Base-by-base conservation (phyloP, 2,329 filamentous ascomycete genomes). In the Colletotrichum eremochloae region DNA sequence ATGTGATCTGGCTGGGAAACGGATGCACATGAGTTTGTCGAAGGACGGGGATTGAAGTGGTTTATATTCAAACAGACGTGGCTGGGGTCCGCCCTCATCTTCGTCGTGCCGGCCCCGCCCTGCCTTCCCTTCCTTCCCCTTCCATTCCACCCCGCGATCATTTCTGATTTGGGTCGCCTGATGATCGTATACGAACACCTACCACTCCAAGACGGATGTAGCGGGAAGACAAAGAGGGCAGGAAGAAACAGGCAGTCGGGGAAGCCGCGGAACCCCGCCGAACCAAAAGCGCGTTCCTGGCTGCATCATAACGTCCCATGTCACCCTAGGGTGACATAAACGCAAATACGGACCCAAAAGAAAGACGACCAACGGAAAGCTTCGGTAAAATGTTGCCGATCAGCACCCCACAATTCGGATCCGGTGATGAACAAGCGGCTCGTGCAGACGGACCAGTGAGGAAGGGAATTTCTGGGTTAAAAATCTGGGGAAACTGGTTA, bases 401-500 rank as follows among this genome's bases (percentile, higher is more conserved):
- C 64, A 36, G 33, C 68, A 42, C 24, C 40, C 68, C 56, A 71
- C 56, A 50, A 38, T 31, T 57, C 40, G 64, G 50, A 50, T 57
- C 64, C 56, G 50, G 31, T 48, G 52, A 71, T 68, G 48, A 29
- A 18, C 24, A 50, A n/a, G 33, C 18, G 33, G 63, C 53, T 44
- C 46, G 56, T 18, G 50, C 46, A 48, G 48, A 63, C 14, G 42
- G 24, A 29, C 63, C 56, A 71, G 64, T 71, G 14, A 71, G 64
- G 50, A 36, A 67, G 42, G 48, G 33, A n/a, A 15, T n/a, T 50
- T 31, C 29, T 15, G 12, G 29, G 29, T 9, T 20, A 36, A 63
- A 71, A 71, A 50, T 68, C 56, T 68, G 68, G 68, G 64, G 68
- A 71, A 68, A 40, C 40, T 15, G 33, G n/a, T 57, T 15, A 44